phyloP scores from a whole-genome alignment of 2,329 filamentous ascomycete genomes.

The Lizonia empirigonia region DNA sequence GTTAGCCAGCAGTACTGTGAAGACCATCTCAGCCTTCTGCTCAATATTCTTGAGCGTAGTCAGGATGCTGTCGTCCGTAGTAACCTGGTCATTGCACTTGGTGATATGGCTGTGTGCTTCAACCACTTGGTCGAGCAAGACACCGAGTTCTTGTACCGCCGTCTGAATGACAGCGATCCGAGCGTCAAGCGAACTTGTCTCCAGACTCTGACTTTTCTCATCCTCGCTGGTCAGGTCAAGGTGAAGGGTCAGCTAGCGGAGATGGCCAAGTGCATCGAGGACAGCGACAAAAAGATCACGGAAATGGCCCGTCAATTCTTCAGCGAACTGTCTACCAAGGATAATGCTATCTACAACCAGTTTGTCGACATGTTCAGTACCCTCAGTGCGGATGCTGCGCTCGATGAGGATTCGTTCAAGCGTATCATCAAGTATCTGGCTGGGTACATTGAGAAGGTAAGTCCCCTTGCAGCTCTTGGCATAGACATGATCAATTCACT shows the following conservation, averaged over 20 bases:
- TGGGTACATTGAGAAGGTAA: constrained; percentile 95
- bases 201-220: constrained; percentile 98
- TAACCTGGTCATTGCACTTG: constrained; percentile 94
- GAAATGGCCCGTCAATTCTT: constrained; percentile 99
- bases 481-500: constrained; percentile 2
- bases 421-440: constrained; percentile 90
- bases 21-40: constrained; percentile 85
- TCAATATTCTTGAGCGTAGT: constrained; percentile 96
- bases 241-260: constrained; percentile 98
- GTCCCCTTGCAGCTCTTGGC: background rate
- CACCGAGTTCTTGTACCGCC: constrained; percentile 94
- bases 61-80: constrained; percentile 90
- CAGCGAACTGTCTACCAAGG: constrained; percentile 94
- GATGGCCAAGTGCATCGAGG: constrained; percentile 98
- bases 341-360: constrained; percentile 98
- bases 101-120: constrained; percentile 99
- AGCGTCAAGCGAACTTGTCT: constrained; percentile 96
- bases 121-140: constrained; percentile 99
- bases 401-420: constrained; percentile 85
- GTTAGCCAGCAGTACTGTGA: constrained; percentile 97
- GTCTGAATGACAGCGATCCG: constrained; percentile 84
- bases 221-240: constrained; percentile 96
- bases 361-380: constrained; percentile 99
- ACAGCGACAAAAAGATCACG: constrained; percentile 90
- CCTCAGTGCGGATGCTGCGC: constrained; percentile 76